Conservation (phyloP, 2,329 filamentous ascomycete genomes). For the Aspergillus brasiliensis region DNA sequence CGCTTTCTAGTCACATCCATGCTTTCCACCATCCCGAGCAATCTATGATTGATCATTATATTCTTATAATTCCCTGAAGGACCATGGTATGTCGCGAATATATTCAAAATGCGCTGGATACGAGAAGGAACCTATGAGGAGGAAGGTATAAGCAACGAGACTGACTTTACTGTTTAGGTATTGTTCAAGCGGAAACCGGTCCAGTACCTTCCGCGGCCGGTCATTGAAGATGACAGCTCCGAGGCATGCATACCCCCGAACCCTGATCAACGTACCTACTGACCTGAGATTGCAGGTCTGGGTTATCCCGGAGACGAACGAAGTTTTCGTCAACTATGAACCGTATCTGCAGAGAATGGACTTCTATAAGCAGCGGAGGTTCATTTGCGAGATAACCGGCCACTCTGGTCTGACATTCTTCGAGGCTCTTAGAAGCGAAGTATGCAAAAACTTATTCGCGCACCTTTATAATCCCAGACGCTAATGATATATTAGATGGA, state of each 20-base stretch:
- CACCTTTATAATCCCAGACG: slow-evolving; percentile 4
- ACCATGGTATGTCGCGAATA: slow-evolving; percentile 35
- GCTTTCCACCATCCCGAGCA: background rate
- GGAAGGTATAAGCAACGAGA: slow-evolving; percentile 1
- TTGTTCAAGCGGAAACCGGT: slow-evolving; percentile 96
- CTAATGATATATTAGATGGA: slow-evolving; percentile 58
- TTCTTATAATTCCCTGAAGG: slow-evolving; percentile 18
- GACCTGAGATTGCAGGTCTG: slow-evolving; percentile 66
- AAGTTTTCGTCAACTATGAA: slow-evolving; percentile 87
- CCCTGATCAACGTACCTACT: slow-evolving; percentile 11
- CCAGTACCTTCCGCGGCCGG: slow-evolving; percentile 71
- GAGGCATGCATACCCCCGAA: slow-evolving; percentile 63
- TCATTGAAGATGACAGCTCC: slow-evolving; percentile 75
- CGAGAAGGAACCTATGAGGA: background rate
- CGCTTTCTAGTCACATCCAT: background rate
- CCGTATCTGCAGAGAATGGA: slow-evolving; percentile 84
- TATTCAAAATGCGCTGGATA: background rate
- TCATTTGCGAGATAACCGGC: slow-evolving; percentile 94
- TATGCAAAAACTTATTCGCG: slow-evolving; percentile 49
- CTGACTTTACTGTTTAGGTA: slow-evolving; percentile 61
- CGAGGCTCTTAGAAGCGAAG: slow-evolving; percentile 88
- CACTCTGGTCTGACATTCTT: slow-evolving; percentile 91
- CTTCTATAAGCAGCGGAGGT: slow-evolving; percentile 90
- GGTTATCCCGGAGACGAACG: slow-evolving; percentile 85
- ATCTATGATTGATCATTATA: slow-evolving; percentile 32